Evolutionary conservation across 2,329 filamentous ascomycete species (phyloP).

Genomic region (Graphiopsis chlorocephala): DNA sequence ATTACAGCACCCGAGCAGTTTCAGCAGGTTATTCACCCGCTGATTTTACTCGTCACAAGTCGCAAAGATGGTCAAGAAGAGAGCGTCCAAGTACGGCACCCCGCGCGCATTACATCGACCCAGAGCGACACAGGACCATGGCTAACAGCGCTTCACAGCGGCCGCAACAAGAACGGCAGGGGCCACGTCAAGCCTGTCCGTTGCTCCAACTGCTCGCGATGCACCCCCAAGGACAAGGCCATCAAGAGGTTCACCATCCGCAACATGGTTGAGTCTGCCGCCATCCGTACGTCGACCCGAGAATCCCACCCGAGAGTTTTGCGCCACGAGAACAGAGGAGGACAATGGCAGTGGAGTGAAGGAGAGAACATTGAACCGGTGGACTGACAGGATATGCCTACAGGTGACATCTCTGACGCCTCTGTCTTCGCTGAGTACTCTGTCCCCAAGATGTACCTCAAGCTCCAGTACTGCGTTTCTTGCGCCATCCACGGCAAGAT

Average conservation of each 20-base stretch:
- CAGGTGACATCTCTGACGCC: slow-evolving; percentile 99
- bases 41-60: slow-evolving; percentile 39
- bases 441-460: slow-evolving; percentile 99
- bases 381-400: slow-evolving; percentile 18
- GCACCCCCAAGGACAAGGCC: slow-evolving; percentile 98
- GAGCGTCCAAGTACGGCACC: slow-evolving; percentile 65
- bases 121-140: slow-evolving; percentile 17
- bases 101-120: slow-evolving; percentile 12
- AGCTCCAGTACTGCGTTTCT: slow-evolving; percentile 99
- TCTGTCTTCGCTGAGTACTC: slow-evolving; percentile 99
- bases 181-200: slow-evolving; percentile 99
- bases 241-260: slow-evolving; percentile 99
- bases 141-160: slow-evolving; percentile 57
- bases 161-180: slow-evolving; percentile 99
- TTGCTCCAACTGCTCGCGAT: slow-evolving; percentile 79
- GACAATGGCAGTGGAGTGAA: not conserved
- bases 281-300: slow-evolving; percentile 78
- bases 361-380: slow-evolving; percentile 5
- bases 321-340: slow-evolving; percentile 10
- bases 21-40: slow-evolving; percentile 28
- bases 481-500: slow-evolving; percentile 99
- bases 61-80: slow-evolving; percentile 73
- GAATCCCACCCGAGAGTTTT: not conserved
- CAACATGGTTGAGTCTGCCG: slow-evolving; percentile 99
- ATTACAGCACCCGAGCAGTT: slow-evolving; percentile 19